A percentile compares a stretch with the other conserved stretches of the same genome.
phyloP scores from a whole-genome alignment of 1,284 basidiomycete genomes.

The Retiboletus fuscus region DNA sequence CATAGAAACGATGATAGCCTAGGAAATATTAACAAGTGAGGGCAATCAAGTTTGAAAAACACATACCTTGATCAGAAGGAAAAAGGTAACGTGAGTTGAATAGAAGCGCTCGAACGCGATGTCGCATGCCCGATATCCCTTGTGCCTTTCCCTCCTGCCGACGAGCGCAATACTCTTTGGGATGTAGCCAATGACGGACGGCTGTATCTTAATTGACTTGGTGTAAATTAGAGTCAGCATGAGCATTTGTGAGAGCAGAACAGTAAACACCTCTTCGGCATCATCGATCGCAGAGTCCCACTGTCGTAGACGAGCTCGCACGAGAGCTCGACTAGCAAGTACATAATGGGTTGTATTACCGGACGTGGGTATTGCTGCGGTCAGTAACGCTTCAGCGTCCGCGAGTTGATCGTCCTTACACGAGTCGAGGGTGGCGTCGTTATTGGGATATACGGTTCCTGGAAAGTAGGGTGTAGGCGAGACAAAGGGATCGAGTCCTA shows the following conservation, averaged over 20 bases:
- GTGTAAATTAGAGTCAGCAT: neutral
- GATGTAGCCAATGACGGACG: conserved; percentile 9
- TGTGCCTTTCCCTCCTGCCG: neutral
- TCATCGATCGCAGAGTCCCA: conserved; percentile 4
- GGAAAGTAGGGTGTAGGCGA: neutral
- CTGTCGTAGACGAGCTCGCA: neutral
- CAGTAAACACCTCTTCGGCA: neutral
- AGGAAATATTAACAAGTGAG: no score
- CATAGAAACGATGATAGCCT: neutral
- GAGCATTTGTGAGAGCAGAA: no score
- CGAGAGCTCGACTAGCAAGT: no score
- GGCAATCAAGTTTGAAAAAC: no score
- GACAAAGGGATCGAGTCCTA: no score
- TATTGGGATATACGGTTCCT: neutral
- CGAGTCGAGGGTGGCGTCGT: neutral
- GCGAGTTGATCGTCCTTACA: neutral
- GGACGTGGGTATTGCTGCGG: neutral
- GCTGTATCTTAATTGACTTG: conserved; percentile 1
- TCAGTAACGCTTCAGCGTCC: neutral
- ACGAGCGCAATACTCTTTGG: conserved; percentile 7
- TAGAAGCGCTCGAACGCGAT: conserved; percentile 1
- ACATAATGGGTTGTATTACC: neutral
- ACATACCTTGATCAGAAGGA: conserved; percentile 15
- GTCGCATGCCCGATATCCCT: neutral
- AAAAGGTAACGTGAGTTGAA: neutral